Conservation (phyloP, 2,329 filamentous ascomycete species). For the Aspergillus proliferans region DNA sequence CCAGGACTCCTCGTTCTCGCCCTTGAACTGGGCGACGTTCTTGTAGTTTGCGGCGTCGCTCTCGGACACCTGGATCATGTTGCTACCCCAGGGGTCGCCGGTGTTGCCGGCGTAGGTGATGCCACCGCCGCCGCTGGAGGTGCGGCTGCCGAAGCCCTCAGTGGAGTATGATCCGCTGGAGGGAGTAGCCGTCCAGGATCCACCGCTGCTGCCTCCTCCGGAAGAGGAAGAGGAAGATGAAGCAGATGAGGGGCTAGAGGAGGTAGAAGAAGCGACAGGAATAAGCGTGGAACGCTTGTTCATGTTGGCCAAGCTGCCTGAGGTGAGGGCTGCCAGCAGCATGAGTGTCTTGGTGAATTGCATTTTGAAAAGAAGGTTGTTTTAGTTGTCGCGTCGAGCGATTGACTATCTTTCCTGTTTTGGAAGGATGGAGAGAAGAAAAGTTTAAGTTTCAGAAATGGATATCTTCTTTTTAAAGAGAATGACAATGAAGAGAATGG, state of each 20-base stretch:
- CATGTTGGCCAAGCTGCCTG: slow-evolving; percentile 16
- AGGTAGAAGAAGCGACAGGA: slow-evolving; percentile 8
- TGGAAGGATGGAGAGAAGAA: not conserved
- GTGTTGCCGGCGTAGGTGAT: slow-evolving; percentile 33
- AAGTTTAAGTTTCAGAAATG: not conserved
- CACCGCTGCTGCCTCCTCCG: slow-evolving; percentile 3
- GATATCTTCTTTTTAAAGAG: not conserved
- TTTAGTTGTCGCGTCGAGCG: not conserved
- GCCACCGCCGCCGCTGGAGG: slow-evolving; percentile 15
- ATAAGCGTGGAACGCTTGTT: slow-evolving; percentile 10
- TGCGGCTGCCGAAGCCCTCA: slow-evolving; percentile 28
- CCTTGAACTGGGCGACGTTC: slow-evolving; percentile 30
- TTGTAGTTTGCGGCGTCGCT: slow-evolving; percentile 27
- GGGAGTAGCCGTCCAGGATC: slow-evolving; percentile 16
- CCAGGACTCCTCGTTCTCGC: slow-evolving; percentile 28
- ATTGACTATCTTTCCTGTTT: not conserved
- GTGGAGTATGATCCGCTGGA: slow-evolving; percentile 19
- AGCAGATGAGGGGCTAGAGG: slow-evolving; percentile 2
- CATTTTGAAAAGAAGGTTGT: slow-evolving; percentile 13
- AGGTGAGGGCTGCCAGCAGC: slow-evolving; percentile 26
- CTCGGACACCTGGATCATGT: slow-evolving; percentile 32
- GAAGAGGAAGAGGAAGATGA: slow-evolving; percentile 4
- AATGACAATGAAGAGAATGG: not conserved
- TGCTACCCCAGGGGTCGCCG: slow-evolving; percentile 35
- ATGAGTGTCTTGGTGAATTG: slow-evolving; percentile 24